Conservation (phyloP, 345 rosid species). For the Eucalyptus urophylla region DNA sequence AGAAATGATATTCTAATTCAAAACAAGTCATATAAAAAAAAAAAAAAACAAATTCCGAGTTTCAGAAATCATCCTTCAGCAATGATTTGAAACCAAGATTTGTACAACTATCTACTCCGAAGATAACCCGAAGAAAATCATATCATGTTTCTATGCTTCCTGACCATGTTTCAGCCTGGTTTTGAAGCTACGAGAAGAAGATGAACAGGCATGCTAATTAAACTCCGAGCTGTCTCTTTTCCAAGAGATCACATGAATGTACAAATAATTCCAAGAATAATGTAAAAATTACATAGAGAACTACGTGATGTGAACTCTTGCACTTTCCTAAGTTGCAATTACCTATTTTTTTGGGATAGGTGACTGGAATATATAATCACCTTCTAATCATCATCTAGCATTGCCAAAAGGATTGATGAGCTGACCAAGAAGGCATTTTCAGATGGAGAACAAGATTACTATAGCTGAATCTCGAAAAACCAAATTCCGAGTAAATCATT, state of each 20-base stretch:
- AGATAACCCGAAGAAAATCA: neutral
- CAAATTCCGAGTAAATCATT: neutral
- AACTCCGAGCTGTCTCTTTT: neutral
- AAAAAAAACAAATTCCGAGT: neutral
- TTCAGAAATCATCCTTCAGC: neutral
- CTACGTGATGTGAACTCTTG: neutral
- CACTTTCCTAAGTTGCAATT: neutral
- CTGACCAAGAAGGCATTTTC: neutral
- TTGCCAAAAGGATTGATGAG: neutral
- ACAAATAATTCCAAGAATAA: neutral
- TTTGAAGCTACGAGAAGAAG: neutral
- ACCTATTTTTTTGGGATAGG: neutral
- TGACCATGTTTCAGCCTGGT: neutral
- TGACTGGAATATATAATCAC: neutral
- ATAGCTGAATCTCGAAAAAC: neutral
- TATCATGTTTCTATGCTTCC: neutral
- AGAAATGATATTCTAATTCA: neutral
- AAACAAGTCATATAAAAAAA: neutral
- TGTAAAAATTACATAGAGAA: neutral
- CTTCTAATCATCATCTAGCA: neutral
- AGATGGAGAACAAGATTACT: neutral
- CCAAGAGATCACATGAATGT: neutral
- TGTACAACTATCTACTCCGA: neutral
- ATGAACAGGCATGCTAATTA: neutral
- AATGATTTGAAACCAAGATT: neutral